Evolutionary conservation across 2,329 filamentous ascomycete genomes (phyloP).

Genomic region (Fusarium transvaalense): DNA sequence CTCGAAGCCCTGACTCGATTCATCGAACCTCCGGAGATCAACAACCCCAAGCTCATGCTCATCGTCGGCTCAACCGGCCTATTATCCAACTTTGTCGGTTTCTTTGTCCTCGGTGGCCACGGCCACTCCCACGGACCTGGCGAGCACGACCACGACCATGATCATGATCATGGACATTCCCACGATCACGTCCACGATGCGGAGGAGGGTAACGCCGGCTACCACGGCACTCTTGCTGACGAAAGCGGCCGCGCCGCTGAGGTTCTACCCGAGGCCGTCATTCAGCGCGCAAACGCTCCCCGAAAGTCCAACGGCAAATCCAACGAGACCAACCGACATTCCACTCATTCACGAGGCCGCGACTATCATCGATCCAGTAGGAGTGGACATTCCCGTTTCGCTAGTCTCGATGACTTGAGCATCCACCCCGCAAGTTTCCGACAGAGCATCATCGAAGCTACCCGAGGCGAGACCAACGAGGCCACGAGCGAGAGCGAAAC

Average conservation of each 20-base stretch:
- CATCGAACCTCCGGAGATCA: slow-evolving; percentile 88
- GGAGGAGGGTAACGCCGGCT: slow-evolving; percentile 64
- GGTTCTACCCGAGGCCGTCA: slow-evolving; percentile 71
- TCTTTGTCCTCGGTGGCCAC: slow-evolving; percentile 93
- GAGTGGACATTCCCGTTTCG: slow-evolving; percentile 69
- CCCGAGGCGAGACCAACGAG: slow-evolving; percentile 66
- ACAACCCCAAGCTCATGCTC: slow-evolving; percentile 86
- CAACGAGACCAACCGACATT: slow-evolving; percentile 50
- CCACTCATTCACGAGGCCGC: slow-evolving; percentile 52
- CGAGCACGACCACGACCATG: slow-evolving; percentile 63
- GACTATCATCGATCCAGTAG: slow-evolving; percentile 61
- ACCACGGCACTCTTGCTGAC: slow-evolving; percentile 62
- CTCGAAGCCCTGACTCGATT: slow-evolving; percentile 94
- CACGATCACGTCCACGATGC: slow-evolving; percentile 56
- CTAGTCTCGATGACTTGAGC: slow-evolving; percentile 78
- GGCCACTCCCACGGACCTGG: slow-evolving; percentile 81
- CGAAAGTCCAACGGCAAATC: slow-evolving; percentile 53
- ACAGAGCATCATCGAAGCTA: slow-evolving; percentile 92
- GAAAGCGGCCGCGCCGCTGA: slow-evolving; percentile 71
- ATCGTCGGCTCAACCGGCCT: slow-evolving; percentile 90
- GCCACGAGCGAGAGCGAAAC: slow-evolving; percentile 66
- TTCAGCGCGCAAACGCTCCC: slow-evolving; percentile 61
- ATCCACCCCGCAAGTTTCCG: slow-evolving; percentile 92
- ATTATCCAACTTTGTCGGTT: slow-evolving; percentile 87
- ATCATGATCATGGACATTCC: slow-evolving; percentile 55